phyloP scores from a whole-genome alignment of 2,329 filamentous ascomycete species.

The Monosporascus sp. region DNA sequence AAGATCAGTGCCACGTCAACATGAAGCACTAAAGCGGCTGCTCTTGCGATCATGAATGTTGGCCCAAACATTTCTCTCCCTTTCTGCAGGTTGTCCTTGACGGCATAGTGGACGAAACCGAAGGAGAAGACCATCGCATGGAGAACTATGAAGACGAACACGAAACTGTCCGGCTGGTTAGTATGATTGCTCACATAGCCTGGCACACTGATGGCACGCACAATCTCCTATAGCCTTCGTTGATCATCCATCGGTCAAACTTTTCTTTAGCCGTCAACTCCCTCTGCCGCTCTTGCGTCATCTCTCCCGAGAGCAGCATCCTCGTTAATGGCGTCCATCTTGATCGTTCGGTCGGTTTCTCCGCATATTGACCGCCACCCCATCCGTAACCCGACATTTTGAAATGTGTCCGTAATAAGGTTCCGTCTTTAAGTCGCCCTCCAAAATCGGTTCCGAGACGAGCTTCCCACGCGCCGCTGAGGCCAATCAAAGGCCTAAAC shows the following conservation, averaged over 20 bases:
- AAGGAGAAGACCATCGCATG: slow-evolving; percentile 76
- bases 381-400: slow-evolving; percentile 31
- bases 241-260: slow-evolving; percentile 85
- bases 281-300: slow-evolving; percentile 68
- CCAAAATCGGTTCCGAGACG: slow-evolving; percentile 6
- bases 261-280: slow-evolving; percentile 64
- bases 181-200: slow-evolving; percentile 5
- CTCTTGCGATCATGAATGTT: slow-evolving; percentile 71
- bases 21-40: slow-evolving; percentile 72
- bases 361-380: slow-evolving; percentile 22
- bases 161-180: slow-evolving; percentile 51
- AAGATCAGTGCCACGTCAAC: slow-evolving; percentile 76
- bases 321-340: slow-evolving; percentile 79
- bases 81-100: slow-evolving; percentile 68
- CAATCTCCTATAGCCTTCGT: slow-evolving; percentile 78
- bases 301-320: slow-evolving; percentile 78
- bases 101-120: slow-evolving; percentile 71
- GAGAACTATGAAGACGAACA: slow-evolving; percentile 67
- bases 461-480: slow-evolving; percentile 9
- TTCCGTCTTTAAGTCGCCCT: slow-evolving; percentile 7
- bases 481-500: slow-evolving; percentile 6
- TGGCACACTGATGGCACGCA: slow-evolving; percentile 38
- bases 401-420: slow-evolving; percentile 12
- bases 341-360: slow-evolving; percentile 61
- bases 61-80: slow-evolving; percentile 66